Percentiles rank a stretch among this genome's conserved stretches.
Conservation (phyloP, 2,329 filamentous ascomycete genomes). For the Grosmannia penicillata region DNA sequence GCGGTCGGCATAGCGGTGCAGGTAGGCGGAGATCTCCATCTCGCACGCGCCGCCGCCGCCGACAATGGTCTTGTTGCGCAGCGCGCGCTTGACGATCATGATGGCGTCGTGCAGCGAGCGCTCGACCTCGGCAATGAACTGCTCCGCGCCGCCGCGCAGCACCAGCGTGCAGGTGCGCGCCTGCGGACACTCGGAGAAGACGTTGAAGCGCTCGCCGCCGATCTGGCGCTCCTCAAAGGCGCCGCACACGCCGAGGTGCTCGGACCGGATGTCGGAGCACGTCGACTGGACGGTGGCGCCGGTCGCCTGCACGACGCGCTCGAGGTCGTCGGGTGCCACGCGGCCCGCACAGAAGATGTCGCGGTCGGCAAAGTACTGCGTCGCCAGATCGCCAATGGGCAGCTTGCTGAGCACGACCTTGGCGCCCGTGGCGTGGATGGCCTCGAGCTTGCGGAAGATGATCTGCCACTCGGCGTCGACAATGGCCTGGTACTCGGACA, state of each 20-base stretch:
- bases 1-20: slow-evolving; percentile 84
- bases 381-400: slow-evolving; percentile 92
- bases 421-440: slow-evolving; percentile 80
- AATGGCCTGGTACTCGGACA: slow-evolving; percentile 97
- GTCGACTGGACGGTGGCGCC: slow-evolving; percentile 88
- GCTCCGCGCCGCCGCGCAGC: slow-evolving; percentile 88
- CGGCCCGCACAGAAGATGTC: slow-evolving; percentile 97
- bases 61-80: slow-evolving; percentile 88
- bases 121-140: slow-evolving; percentile 98
- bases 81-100: slow-evolving; percentile 98
- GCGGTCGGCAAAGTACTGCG: slow-evolving; percentile 94
- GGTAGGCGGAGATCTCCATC: slow-evolving; percentile 92
- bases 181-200: slow-evolving; percentile 90
- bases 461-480: slow-evolving; percentile 99
- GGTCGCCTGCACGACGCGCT: slow-evolving; percentile 88
- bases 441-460: slow-evolving; percentile 98
- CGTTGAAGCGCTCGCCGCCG: slow-evolving; percentile 93
- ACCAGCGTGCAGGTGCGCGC: slow-evolving; percentile 96
- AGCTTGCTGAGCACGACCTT: slow-evolving; percentile 96
- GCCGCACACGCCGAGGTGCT: slow-evolving; percentile 85
- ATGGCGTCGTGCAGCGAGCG: slow-evolving; percentile 96
- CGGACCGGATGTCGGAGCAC: slow-evolving; percentile 81
- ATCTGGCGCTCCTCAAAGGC: slow-evolving; percentile 92
- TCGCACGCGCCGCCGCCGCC: slow-evolving; percentile 88
- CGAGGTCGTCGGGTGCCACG: slow-evolving; percentile 81